Evolutionary conservation across 345 rosid genomes (phyloP).

Genomic region (Kernera saxatilis): DNA sequence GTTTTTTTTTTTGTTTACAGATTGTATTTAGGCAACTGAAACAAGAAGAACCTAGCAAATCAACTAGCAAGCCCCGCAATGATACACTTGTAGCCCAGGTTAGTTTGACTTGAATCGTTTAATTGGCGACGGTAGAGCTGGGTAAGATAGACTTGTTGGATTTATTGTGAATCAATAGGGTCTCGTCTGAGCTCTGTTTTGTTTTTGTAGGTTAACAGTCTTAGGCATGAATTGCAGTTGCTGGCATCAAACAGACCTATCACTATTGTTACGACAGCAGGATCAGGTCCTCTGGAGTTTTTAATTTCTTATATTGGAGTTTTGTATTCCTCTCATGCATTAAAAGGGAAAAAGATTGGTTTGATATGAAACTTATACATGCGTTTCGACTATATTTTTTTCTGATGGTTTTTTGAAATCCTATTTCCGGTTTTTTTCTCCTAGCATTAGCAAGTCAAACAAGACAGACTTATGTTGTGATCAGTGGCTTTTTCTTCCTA

Average conservation of each 20-base stretch:
- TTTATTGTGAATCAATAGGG: not conserved
- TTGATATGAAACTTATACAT: not conserved
- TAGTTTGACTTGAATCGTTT: constrained; percentile 4
- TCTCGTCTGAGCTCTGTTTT: not conserved
- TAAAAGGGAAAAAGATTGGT: not conserved
- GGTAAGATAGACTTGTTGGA: not conserved
- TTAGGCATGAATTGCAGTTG: constrained; percentile 61
- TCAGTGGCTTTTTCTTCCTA: not conserved
- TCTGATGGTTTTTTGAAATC: not conserved
- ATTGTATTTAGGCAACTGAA: constrained; percentile 50
- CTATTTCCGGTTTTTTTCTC: not conserved
- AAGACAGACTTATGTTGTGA: not conserved
- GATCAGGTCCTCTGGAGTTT: constrained; percentile 43
- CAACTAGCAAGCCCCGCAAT: constrained; percentile 50
- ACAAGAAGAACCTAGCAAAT: constrained; percentile 44
- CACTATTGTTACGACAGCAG: constrained; percentile 63
- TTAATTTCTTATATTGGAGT: not conserved
- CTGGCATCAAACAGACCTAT: constrained; percentile 55
- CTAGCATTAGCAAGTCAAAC: too few species aligned
- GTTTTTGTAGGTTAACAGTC: constrained; percentile 55
- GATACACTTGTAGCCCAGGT: constrained; percentile 82
- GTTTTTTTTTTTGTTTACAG: constrained; percentile 35
- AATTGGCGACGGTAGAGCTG: not conserved
- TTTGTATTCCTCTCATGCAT: not conserved
- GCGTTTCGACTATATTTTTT: not conserved